Conservation (phyloP, 805 yeast genomes). For the Metschnikowia orientalis region DNA sequence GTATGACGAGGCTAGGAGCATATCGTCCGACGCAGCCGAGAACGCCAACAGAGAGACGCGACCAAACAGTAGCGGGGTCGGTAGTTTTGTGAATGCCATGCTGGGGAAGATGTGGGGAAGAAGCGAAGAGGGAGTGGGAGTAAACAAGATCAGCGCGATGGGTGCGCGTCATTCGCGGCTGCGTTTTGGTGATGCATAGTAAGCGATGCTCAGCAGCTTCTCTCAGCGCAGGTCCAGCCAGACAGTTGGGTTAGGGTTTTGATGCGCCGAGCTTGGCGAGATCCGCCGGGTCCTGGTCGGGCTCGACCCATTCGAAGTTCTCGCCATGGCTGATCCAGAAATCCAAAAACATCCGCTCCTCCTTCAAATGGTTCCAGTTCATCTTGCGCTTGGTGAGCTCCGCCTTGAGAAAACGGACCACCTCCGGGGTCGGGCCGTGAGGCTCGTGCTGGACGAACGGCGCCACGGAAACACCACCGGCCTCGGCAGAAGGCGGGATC, state of each 20-base stretch:
- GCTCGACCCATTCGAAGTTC: constrained; percentile 85
- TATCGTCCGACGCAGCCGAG: constrained; percentile 11
- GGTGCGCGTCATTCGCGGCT: too few relatives aligned
- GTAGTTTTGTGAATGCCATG: constrained; percentile 13
- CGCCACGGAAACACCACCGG: constrained; percentile 3
- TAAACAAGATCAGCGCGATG: too few relatives aligned
- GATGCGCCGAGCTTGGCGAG: constrained; percentile 11
- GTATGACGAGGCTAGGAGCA: constrained; percentile 12
- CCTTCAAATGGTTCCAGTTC: constrained; percentile 24
- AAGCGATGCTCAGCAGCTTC: too few relatives aligned
- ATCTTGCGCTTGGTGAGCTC: constrained; percentile 12
- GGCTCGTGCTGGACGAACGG: constrained; percentile 8
- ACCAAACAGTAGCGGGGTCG: constrained; percentile 6
- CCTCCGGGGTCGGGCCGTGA: constrained; percentile 1
- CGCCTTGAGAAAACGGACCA: constrained; percentile 9
- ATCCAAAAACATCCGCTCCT: constrained; percentile 34
- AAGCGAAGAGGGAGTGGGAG: too few relatives aligned
- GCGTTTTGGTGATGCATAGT: too few relatives aligned
- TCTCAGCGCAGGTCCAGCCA: too few relatives aligned
- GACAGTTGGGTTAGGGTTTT: neutral
- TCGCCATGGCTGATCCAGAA: constrained; percentile 53
- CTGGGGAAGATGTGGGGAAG: neutral
- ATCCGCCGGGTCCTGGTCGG: constrained; percentile 83
- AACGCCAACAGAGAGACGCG: constrained; percentile 8
- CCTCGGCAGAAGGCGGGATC: constrained; percentile 6